These are phyloP conservation scores for Elongisporangium prolatum DNA, from an alignment of 352 stramenopile genomes.

Conservation along the genomic window DNA sequence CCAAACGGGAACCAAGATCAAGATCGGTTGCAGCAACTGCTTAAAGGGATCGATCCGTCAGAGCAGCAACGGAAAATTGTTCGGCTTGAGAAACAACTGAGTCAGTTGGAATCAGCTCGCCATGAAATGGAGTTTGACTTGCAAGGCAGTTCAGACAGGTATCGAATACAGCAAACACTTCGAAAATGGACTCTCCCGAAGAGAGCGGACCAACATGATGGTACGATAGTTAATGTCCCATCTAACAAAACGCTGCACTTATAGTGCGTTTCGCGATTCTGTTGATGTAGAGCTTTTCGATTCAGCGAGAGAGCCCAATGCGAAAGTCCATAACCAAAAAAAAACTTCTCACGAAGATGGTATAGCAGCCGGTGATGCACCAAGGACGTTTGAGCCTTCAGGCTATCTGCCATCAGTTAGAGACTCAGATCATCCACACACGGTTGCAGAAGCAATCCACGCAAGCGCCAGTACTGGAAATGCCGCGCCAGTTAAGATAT, in stretches of 20 bases:
- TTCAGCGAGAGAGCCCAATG: background rate
- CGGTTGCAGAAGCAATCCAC: background rate
- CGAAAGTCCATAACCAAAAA: background rate
- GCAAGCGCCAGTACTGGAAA: background rate
- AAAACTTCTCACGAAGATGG: background rate
- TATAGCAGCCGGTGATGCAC: background rate
- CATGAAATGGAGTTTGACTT: constrained; percentile 8
- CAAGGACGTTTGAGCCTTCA: background rate
- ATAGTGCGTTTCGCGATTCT: background rate
- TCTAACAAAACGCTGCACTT: background rate
- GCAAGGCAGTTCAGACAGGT: background rate
- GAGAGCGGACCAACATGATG: background rate
- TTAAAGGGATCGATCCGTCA: constrained; percentile 10
- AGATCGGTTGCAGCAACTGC: constrained; percentile 16
- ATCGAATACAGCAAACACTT: constrained; percentile 8
- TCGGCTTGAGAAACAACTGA: constrained; percentile 24
- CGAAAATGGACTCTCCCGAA: background rate
- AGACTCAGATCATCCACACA: background rate
- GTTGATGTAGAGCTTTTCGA: background rate
- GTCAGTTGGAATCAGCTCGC: constrained; percentile 19
- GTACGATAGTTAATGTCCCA: background rate
- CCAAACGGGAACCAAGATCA: constrained; percentile 9
- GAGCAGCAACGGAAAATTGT: constrained; percentile 36
- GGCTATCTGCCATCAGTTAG: background rate
- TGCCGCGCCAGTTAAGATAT: background rate